Conservation (phyloP, 257 asterid genomes). For the Echium plantagineum region DNA sequence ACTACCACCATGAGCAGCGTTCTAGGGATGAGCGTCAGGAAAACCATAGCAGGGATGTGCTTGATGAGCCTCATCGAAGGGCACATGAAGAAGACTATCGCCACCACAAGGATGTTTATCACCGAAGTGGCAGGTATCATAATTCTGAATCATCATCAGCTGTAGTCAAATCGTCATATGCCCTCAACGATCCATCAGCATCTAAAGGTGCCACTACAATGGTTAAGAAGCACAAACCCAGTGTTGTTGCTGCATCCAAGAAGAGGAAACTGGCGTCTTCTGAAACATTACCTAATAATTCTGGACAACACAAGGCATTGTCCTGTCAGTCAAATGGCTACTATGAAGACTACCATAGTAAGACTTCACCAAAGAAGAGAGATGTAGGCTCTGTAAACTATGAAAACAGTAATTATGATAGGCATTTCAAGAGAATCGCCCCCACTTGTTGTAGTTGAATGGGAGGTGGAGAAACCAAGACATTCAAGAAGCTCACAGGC, state of each 20-base stretch:
- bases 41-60: conserved; percentile 19
- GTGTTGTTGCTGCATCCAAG: conserved; percentile 58
- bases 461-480: conserved; percentile 29
- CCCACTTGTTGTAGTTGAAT: conserved; percentile 23
- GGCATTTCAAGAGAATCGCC: conserved; percentile 95
- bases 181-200: conserved; percentile 18
- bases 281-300: conserved; percentile 24
- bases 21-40: conserved; percentile 15
- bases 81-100: conserved; percentile 10
- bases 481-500: conserved; percentile 45
- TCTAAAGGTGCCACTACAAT: conserved; percentile 21
- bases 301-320: conserved; percentile 22
- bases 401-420: conserved; percentile 81
- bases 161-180: conserved; percentile 15
- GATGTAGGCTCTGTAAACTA: conserved; percentile 28
- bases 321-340: conserved; percentile 25
- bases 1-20: conserved; percentile 20
- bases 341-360: too few relatives aligned
- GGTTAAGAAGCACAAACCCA: conserved; percentile 50
- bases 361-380: conserved; percentile 41
- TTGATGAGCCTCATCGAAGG: conserved; percentile 1
- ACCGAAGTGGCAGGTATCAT: conserved; percentile 18
- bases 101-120: conserved; percentile 13
- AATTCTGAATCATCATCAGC: conserved; percentile 12
- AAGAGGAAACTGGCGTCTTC: conserved; percentile 40